These are phyloP conservation scores for Eucalyptus cloeziana DNA, from an alignment of 345 rosid genomes.

Conservation along the genomic window DNA sequence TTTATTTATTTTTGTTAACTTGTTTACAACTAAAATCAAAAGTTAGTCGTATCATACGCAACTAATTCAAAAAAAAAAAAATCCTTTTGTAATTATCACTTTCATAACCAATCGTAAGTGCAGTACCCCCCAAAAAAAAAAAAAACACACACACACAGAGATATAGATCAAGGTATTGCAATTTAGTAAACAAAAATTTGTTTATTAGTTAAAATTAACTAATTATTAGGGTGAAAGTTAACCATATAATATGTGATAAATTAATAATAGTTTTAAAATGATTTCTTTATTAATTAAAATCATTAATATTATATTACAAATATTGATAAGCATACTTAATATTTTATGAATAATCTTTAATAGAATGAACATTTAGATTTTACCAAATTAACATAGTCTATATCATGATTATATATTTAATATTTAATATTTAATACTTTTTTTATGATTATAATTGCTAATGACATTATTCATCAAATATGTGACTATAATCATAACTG, in stretches of 20 bases:
- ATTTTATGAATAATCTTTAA: background rate
- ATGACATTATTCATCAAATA: background rate
- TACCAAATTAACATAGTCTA: background rate
- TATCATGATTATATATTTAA: background rate
- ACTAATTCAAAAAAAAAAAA: background rate
- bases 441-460: background rate
- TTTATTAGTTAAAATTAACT: background rate
- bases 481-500: background rate
- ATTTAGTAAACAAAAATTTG: background rate
- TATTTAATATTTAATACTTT: background rate
- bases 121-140: background rate
- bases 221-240: background rate
- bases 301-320: background rate
- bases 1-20: background rate
- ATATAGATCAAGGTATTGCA: background rate
- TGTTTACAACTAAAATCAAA: background rate
- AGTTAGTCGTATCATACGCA: background rate
- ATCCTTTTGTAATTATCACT: background rate
- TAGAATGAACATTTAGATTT: background rate
- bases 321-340: background rate
- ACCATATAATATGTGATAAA: background rate
- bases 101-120: background rate
- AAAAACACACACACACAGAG: background rate
- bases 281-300: background rate
- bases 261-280: background rate